Percentiles rank a stretch among this genome's conserved stretches.
phyloP scores from a whole-genome alignment of 2,329 filamentous ascomycete species.

The Scedosporium apiospermum region DNA sequence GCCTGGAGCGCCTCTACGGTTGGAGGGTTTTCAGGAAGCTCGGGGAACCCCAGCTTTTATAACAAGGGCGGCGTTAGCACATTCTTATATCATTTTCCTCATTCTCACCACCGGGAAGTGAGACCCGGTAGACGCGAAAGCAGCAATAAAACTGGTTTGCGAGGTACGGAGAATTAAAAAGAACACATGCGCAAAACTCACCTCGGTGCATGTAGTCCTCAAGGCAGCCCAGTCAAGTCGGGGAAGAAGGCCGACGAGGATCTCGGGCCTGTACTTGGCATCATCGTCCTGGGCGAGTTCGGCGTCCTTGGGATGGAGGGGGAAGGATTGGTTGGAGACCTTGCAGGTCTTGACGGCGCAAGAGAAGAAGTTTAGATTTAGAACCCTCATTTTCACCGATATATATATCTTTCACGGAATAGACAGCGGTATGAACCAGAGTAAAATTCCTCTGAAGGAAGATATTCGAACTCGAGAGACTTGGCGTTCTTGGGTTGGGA shows the following conservation, averaged over 20 bases:
- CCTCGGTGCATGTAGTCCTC: slow-evolving; percentile 65
- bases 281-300: slow-evolving; percentile 83
- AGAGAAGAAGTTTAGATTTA: slow-evolving; percentile 92
- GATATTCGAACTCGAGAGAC: background rate
- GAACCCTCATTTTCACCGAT: slow-evolving; percentile 64
- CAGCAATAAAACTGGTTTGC: background rate
- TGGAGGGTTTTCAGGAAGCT: slow-evolving; percentile 56
- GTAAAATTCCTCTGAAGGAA: background rate
- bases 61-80: too few relatives aligned
- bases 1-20: slow-evolving; percentile 50
- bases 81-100: too few relatives aligned
- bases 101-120: background rate
- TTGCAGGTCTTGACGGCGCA: slow-evolving; percentile 97
- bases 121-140: background rate
- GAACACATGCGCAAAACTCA: slow-evolving; percentile 28
- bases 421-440: too few relatives aligned
- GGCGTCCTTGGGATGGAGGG: slow-evolving; percentile 84
- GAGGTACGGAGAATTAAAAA: background rate
- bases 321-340: slow-evolving; percentile 67
- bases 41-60: slow-evolving; percentile 67
- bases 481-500: too few relatives aligned
- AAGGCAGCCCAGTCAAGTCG: slow-evolving; percentile 84
- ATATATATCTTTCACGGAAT: background rate
- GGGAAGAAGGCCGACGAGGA: slow-evolving; percentile 77
- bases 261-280: slow-evolving; percentile 68